These are phyloP conservation scores for Pythium rhizo-oryzae DNA, from an alignment of 352 stramenopile species.

Conservation along the genomic window DNA sequence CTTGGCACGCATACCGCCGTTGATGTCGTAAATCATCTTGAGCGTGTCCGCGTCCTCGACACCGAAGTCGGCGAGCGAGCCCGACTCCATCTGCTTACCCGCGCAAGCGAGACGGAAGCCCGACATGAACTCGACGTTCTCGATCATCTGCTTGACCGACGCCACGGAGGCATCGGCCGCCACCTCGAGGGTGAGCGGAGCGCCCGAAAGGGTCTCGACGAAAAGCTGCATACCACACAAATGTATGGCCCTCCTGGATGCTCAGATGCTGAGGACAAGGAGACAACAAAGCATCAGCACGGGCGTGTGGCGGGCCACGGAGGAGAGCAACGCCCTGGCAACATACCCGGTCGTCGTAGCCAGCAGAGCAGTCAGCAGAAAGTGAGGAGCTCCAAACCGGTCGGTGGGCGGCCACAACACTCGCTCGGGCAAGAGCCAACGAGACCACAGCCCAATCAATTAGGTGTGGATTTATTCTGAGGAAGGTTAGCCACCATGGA, in stretches of 20 bases:
- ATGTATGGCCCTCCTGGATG: constrained; percentile 87
- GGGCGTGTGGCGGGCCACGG: background rate
- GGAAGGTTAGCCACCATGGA: background rate
- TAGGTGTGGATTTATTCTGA: background rate
- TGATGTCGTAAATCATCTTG: constrained; percentile 91
- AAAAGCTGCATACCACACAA: constrained; percentile 96
- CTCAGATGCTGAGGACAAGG: constrained; percentile 75
- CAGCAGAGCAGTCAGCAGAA: constrained; percentile 94
- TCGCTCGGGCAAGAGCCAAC: no score
- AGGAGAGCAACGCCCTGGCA: background rate
- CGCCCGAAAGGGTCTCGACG: constrained; percentile 88
- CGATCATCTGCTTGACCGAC: constrained; percentile 93
- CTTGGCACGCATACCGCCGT: constrained; percentile 96
- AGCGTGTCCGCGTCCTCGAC: constrained; percentile 93
- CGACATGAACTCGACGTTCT: constrained; percentile 95
- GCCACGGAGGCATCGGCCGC: constrained; percentile 90
- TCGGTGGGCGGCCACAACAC: no score
- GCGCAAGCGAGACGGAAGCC: constrained; percentile 92
- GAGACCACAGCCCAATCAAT: constrained; percentile 28
- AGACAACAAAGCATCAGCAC: background rate
- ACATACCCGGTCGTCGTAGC: constrained; percentile 76
- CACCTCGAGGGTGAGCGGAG: constrained; percentile 79
- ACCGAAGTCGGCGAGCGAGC: constrained; percentile 92
- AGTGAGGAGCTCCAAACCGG: constrained; percentile 71
- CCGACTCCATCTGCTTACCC: constrained; percentile 73